phyloP scores from a whole-genome alignment of 768 basidiomycete genomes.

The Strobilomyces confusus region DNA sequence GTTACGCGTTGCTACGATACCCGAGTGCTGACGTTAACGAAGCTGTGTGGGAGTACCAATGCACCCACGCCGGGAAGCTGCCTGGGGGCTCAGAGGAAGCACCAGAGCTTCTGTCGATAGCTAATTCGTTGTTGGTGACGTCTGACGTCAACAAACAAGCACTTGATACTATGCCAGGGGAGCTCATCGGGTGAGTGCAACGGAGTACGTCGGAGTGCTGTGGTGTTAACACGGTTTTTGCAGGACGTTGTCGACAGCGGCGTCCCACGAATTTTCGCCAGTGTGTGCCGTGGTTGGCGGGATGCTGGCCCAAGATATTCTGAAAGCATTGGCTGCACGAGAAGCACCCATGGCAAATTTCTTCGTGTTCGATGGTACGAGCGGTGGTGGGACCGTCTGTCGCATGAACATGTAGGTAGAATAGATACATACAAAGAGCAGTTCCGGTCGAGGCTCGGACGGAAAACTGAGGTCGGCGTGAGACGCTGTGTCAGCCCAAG shows the following conservation, averaged over 20 bases:
- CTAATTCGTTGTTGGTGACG: constrained; percentile 53
- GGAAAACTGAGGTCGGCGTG: constrained; percentile 14
- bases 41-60: constrained; percentile 87
- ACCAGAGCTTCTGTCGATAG: constrained; percentile 59
- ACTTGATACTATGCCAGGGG: constrained; percentile 51
- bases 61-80: constrained; percentile 48
- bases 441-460: neutral
- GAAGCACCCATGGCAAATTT: constrained; percentile 94
- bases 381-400: constrained; percentile 69
- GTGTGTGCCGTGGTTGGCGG: constrained; percentile 95
- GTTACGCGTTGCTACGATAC: neutral
- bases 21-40: constrained; percentile 14
- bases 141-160: constrained; percentile 72
- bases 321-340: constrained; percentile 85
- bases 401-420: constrained; percentile 41
- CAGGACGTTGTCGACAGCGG: constrained; percentile 68
- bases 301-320: constrained; percentile 89
- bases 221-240: constrained; percentile 11
- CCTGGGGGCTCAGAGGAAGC: constrained; percentile 48
- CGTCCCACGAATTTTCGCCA: constrained; percentile 83
- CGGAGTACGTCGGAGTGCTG: neutral
- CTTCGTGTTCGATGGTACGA: constrained; percentile 81
- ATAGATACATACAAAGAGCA: neutral
- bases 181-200: constrained; percentile 54
- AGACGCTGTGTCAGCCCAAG: constrained; percentile 11